Base-by-base conservation (phyloP, 2,329 filamentous ascomycete species). In the Neoscytalidium dimidiatum region DNA sequence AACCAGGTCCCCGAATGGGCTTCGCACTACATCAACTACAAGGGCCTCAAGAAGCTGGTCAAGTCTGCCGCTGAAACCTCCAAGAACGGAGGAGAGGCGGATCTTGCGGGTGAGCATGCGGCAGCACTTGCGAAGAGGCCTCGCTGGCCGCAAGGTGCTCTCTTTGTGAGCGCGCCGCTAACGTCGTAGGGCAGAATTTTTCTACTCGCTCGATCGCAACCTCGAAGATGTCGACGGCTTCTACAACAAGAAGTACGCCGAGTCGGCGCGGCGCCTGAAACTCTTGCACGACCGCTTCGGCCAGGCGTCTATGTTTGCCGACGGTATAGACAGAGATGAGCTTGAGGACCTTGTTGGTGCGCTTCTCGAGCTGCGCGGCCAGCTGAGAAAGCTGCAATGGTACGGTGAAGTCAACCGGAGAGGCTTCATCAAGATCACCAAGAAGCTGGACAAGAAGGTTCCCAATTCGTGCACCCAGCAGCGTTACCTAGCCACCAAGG, bases 401-500 rank as follows among this genome's bases (percentile, higher is more conserved):
- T 99, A 98, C 75, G 94, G 94, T 57, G 94, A 98, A 79, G 94
- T 98, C 73, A 99, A 99, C 77, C 88, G 94, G 61, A 86, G 92
- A 68, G 95, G 95, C 1, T 99, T 99, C 73, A 88, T 96, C 77
- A 99, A 99, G 81, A 99, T 99, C 77, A 97, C 95, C 60, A 99
- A 99, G 83, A 99, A 99, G 80, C 83, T 97, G 51, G 95, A 99
- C 80, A 99, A 99, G 81, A 97, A 96, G 80, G 87, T 97, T 2
- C 85, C 90, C 1, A 85, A 87, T 51, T 87, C 88, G 3, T 86
- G 89, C 58, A 90, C 92, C 0, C 94, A 97, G 80, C 89, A 92
- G 74, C 87, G 89, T 65, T 99, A 98, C 74, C 84, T 99, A 66
- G 88, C 91, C 44, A 92, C 92, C 52, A 97, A 96, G 80, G 94